phyloP scores from a whole-genome alignment of 495 filamentous ascomycete species.

The Tuber calosporum region DNA sequence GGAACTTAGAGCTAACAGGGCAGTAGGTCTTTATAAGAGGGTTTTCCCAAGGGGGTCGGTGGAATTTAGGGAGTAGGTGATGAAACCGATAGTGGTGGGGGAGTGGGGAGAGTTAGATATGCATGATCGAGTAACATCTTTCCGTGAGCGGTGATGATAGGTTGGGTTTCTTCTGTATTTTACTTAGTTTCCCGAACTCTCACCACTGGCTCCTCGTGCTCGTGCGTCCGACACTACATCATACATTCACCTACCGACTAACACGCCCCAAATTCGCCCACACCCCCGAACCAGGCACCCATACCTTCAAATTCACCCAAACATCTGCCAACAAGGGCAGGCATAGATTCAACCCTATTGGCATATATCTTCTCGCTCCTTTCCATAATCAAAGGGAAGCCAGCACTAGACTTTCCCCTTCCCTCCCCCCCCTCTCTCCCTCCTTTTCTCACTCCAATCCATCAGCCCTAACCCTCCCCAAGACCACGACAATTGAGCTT shows the following conservation, averaged over 20 bases:
- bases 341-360: background rate
- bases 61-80: slow-evolving; percentile 30
- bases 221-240: background rate
- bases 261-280: background rate
- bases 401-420: background rate
- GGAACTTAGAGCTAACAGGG: background rate
- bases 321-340: background rate
- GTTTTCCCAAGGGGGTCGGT: slow-evolving; percentile 38
- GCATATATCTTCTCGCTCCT: background rate
- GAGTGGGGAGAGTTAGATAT: background rate
- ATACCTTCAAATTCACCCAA: background rate
- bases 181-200: background rate
- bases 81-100: background rate
- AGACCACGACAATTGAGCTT: no score
- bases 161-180: background rate
- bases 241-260: background rate
- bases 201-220: background rate
- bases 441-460: background rate
- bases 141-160: background rate
- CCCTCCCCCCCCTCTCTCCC: background rate
- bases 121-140: background rate
- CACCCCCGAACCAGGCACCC: background rate
- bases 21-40: slow-evolving; percentile 37
- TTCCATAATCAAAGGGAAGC: background rate
- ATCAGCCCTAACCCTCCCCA: background rate